Conservation (phyloP, 1,284 basidiomycete genomes). For the Microbotryum lychnidis-dioicae region DNA sequence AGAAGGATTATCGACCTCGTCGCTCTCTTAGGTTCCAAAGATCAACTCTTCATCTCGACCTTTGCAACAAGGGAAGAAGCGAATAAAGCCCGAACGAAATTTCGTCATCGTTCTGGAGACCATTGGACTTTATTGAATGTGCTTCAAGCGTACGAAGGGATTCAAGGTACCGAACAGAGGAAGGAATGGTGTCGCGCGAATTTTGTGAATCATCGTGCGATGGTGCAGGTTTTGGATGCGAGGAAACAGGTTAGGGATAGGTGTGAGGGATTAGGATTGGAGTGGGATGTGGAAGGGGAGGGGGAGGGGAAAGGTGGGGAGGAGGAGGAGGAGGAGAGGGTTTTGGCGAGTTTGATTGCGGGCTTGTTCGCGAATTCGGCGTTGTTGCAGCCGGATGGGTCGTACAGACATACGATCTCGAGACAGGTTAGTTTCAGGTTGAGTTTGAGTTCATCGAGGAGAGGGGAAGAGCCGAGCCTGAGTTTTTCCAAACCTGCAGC, state of each 20-base stretch:
- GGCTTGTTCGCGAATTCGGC: constrained; percentile 77
- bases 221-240: constrained; percentile 32
- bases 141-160: constrained; percentile 44
- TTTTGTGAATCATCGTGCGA: constrained; percentile 42
- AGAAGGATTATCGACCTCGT: constrained; percentile 68
- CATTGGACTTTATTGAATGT: constrained; percentile 36
- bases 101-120: constrained; percentile 36
- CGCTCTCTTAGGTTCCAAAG: constrained; percentile 57
- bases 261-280: constrained; percentile 29
- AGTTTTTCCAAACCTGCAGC: constrained; percentile 41
- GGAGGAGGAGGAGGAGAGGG: constrained; percentile 38
- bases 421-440: constrained; percentile 53
- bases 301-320: constrained; percentile 8
- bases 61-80: constrained; percentile 41
- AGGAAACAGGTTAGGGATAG: constrained; percentile 35
- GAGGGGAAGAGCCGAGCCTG: neutral
- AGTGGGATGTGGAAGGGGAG: constrained; percentile 23
- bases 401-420: constrained; percentile 71
- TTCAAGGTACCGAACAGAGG: constrained; percentile 37
- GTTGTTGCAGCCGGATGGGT: constrained; percentile 67
- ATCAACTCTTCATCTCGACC: constrained; percentile 48
- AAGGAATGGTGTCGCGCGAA: constrained; percentile 72
- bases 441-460: neutral
- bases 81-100: constrained; percentile 47
- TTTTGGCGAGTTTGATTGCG: constrained; percentile 47